Base-by-base conservation (phyloP, 176 grass and related monocot genomes). In the Triticum dicoccoides region DNA sequence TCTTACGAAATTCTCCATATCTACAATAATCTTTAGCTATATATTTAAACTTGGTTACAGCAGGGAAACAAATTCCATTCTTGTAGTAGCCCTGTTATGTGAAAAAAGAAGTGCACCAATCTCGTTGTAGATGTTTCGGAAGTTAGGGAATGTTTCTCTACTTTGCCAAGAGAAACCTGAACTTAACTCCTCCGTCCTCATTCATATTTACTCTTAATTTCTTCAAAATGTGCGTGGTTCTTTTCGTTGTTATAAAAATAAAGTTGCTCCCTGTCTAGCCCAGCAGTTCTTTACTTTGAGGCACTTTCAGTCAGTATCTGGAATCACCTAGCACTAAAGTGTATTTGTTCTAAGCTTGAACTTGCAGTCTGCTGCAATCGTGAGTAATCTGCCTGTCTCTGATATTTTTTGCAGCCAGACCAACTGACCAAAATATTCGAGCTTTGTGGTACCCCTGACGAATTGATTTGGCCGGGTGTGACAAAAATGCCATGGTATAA, bases 401-500 rank as follows among this genome's bases (percentile, higher is more conserved):
- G 3, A 65, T 51, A 69, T 80, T 20, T 78, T 34, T 30, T 89
- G 56, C 85, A 95, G 93, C 89, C 91, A 6, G 93, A 98, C 86
- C 96, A 98, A 51, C 88, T 95, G 33, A 91, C 51, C 59, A 98
- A 92, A 84, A 95, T 94, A 87, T 98, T 92, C 87, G 96, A 98
- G 73, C 86, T 95, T 37, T 98, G 96, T 91, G 96, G 96, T 75
- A 98, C 93, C 34, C 93, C 93, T 54, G 91, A 95, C 73, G 96
- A 98, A 83, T 58, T 84, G 2, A 95, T 69, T 70, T 98, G 96
- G 96, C 91, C 90, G 44, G 96, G 96, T 73, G 91, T 95, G 59
- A 92, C 93, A 77, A 87, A 98, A 93, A 92, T 95, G 91, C 88
- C 93, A 3, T 95, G 96, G 93, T 98, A 98, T 72, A 98, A 95